Conservation (phyloP, 495 filamentous ascomycete genomes). For the Penicillium turbatum region DNA sequence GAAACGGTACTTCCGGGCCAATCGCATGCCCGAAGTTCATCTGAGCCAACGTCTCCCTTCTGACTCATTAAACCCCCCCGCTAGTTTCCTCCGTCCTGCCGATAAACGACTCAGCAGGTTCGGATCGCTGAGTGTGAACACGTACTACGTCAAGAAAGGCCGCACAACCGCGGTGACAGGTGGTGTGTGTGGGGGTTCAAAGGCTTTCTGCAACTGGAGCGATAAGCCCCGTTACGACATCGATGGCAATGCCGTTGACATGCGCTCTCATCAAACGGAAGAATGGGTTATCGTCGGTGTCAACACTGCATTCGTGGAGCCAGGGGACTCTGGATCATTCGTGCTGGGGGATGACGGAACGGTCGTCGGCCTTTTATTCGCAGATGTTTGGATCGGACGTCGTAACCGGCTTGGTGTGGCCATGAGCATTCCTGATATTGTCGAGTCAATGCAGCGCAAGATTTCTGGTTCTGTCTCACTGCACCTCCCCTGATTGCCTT, state of each 20-base stretch:
- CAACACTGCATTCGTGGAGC: background rate
- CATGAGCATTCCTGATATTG: background rate
- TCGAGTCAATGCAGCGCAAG: background rate
- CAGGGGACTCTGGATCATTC: background rate
- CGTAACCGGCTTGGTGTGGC: background rate
- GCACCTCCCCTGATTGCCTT: background rate
- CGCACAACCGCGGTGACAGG: background rate
- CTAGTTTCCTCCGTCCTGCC: no score
- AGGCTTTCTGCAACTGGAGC: background rate
- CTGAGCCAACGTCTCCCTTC: no score
- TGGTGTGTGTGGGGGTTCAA: background rate
- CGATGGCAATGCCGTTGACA: background rate
- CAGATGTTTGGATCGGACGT: background rate
- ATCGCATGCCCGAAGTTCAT: no score
- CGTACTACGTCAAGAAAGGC: background rate
- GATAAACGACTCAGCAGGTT: no score
- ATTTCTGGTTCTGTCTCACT: background rate
- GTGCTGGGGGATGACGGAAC: background rate
- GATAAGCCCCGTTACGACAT: background rate
- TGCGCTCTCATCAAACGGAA: background rate
- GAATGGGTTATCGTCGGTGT: background rate
- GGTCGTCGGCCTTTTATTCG: background rate
- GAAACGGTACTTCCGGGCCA: no score
- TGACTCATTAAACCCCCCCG: no score
- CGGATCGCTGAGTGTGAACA: no score